phyloP scores from a whole-genome alignment of 805 yeast genomes.

The Monosporozyma servazzii region DNA sequence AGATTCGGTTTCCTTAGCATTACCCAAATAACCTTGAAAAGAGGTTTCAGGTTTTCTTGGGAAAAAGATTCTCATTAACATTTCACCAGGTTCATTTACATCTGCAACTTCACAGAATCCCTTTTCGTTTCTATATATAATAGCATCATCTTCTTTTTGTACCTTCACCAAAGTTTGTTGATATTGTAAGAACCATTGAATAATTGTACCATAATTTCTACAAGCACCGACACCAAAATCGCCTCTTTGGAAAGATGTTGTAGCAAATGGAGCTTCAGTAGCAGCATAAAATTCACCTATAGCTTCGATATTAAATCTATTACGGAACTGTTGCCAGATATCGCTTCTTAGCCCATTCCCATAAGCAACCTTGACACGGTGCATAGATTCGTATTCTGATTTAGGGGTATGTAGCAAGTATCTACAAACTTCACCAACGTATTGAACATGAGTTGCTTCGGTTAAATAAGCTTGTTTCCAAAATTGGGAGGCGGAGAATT shows the following conservation, averaged over 20 bases:
- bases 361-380: conserved; percentile 58
- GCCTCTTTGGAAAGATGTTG: conserved; percentile 71
- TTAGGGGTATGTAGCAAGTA: conserved; percentile 60
- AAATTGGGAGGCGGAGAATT: conserved; percentile 73
- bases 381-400: conserved; percentile 57
- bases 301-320: conserved; percentile 61
- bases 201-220: conserved; percentile 61
- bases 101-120: conserved; percentile 53
- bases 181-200: conserved; percentile 41
- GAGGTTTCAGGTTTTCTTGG: conserved; percentile 57
- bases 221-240: conserved; percentile 82
- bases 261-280: conserved; percentile 85
- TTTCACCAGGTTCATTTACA: conserved; percentile 72
- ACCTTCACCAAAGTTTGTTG: conserved; percentile 59
- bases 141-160: conserved; percentile 71
- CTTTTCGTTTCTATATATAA: conserved; percentile 57
- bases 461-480: conserved; percentile 80
- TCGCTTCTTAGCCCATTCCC: conserved; percentile 90
- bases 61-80: conserved; percentile 64
- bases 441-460: conserved; percentile 74
- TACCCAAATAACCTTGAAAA: conserved; percentile 85
- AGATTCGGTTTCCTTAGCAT: conserved; percentile 66
- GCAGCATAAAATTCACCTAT: conserved; percentile 92
- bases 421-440: conserved; percentile 92
- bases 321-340: conserved; percentile 75